phyloP scores from a whole-genome alignment of 345 rosid species.

The Moringa oleifera region DNA sequence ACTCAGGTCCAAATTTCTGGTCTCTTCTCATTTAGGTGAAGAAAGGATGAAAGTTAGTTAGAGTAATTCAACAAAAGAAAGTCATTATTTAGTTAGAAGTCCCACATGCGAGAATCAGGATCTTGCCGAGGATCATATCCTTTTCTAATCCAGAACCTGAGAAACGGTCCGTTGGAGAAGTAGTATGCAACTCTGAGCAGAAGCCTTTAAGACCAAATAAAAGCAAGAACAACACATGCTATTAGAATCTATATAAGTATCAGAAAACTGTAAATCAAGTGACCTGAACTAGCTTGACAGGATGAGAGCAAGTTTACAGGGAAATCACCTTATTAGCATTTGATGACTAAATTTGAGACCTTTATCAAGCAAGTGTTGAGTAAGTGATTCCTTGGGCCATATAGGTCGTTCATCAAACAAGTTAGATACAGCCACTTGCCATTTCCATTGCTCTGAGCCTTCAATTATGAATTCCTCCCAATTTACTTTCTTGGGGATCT shows the following conservation, averaged over 20 bases:
- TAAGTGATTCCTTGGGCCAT: constrained; percentile 78
- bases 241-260: not conserved
- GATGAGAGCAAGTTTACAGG: constrained; percentile 8
- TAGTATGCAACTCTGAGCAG: constrained; percentile 82
- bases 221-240: constrained; percentile 5
- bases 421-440: constrained; percentile 69
- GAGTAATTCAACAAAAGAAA: not conserved
- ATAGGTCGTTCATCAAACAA: constrained; percentile 85
- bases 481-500: constrained; percentile 73
- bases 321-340: constrained; percentile 66
- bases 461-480: constrained; percentile 55
- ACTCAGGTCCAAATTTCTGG: not conserved
- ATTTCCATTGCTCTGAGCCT: constrained; percentile 62
- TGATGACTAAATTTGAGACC: constrained; percentile 56
- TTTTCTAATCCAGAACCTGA: constrained; percentile 88
- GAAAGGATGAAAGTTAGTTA: not conserved
- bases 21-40: not conserved
- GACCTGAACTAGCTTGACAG: not conserved
- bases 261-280: constrained; percentile 3
- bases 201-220: constrained; percentile 48
- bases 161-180: constrained; percentile 86
- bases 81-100: constrained; percentile 5
- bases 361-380: constrained; percentile 56
- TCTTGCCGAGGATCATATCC: constrained; percentile 97
- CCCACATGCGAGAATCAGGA: constrained; percentile 95